Evolutionary conservation across 805 yeast genomes (phyloP), one percentile per base, ranked within the genome.

Genomic region (Sugiyamaella valdiviana): DNA sequence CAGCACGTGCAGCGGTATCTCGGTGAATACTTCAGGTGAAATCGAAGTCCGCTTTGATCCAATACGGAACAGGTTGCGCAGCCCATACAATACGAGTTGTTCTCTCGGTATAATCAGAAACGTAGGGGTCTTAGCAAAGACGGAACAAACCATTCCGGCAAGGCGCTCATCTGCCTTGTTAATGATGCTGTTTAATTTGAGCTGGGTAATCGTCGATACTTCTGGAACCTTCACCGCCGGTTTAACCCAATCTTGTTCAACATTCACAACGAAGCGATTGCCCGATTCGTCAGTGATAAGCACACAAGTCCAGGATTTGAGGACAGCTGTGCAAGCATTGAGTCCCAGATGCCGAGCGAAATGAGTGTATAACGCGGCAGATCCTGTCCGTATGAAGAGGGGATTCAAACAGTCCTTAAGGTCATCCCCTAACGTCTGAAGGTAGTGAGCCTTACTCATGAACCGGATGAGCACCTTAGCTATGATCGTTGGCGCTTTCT

Each of bases 251-350:
- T 21, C 36, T 5, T 21, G 10, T 20, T 21, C 20, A 10, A 41
- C 26, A 41, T 41, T 36, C 3, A 41, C 20, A 14, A 21, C 10
- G 17, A 15, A 21, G 4, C 17, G 16, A 3, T 23, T 19, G 10
- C 19, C 24, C 26, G 12, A n/a, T n/a, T n/a, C n/a, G n/a, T 19
- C 26, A 6, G 21, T 23, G 24, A 21, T 20, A 19, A 39, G 19
- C 3, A 41, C 44, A 23, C 24, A n/a, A 4, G 44, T 16, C 44
- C 44, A 41, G 21, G 24, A 41, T 7, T 20, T 29, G n/a, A 41
- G 19, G 10, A 19, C 37, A 16, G 22, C 7, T 5, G 26, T 19
- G 2, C 16, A 23, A 16, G 44, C 32, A 15, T 41, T 26, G 5
- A 41, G 22, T 26, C 44, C 44, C 14, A 41, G 6, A 2, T 16